A percentile compares a stretch with the other conserved stretches of the same genome.
Conservation (phyloP, 768 basidiomycete species). For the Lanmaoa pseudosensibilis region DNA sequence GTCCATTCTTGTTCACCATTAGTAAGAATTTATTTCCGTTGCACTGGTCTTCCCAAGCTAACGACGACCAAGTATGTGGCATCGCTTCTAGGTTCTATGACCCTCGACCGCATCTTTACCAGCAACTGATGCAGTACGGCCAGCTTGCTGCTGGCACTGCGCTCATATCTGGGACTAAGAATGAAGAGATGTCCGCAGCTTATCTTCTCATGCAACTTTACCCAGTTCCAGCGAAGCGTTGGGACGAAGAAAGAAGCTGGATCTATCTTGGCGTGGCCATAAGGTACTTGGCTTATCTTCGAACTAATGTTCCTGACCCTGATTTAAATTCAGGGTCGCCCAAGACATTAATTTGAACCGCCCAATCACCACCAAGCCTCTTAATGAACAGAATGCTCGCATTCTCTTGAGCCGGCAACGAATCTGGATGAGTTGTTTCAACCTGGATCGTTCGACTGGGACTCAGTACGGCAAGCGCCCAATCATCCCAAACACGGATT, state of each 20-base stretch:
- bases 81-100: constrained; percentile 81
- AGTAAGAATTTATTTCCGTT: constrained; percentile 49
- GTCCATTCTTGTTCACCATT: constrained; percentile 90
- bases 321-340: constrained; percentile 59
- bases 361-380: constrained; percentile 67
- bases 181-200: constrained; percentile 81
- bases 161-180: constrained; percentile 73
- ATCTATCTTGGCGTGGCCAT: constrained; percentile 88
- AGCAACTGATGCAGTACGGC: constrained; percentile 70
- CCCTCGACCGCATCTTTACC: constrained; percentile 68
- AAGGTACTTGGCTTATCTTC: constrained; percentile 45
- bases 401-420: constrained; percentile 89
- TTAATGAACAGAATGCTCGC: constrained; percentile 78
- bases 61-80: constrained; percentile 67
- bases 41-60: constrained; percentile 1
- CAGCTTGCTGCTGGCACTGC: constrained; percentile 76
- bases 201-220: constrained; percentile 81
- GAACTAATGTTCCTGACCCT: background rate
- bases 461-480: constrained; percentile 87
- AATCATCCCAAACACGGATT: constrained; percentile 75
- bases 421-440: constrained; percentile 88
- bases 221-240: constrained; percentile 69
- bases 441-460: constrained; percentile 85
- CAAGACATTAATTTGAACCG: constrained; percentile 88
- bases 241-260: constrained; percentile 92